Conservation (phyloP, 805 yeast genomes). For the Kuraishia capsulata region DNA sequence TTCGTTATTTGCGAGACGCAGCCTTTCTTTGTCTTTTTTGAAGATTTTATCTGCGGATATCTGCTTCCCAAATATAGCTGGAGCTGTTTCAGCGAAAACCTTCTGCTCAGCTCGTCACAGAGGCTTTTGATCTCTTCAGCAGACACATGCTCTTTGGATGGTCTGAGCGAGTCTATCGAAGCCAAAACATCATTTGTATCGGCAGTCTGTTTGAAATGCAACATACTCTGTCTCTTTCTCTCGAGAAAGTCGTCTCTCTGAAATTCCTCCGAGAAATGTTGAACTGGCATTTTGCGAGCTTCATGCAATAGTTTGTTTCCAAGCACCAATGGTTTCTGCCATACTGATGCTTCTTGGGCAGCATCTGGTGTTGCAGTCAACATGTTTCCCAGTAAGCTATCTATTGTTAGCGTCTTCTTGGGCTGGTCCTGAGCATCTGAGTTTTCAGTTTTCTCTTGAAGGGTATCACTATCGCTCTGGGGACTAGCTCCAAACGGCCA, state of each 20-base stretch:
- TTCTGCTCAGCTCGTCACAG: constrained; percentile 8
- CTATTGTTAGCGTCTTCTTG: neutral
- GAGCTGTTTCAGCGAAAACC: constrained; percentile 15
- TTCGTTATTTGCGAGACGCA: constrained; percentile 13
- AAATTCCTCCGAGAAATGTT: neutral
- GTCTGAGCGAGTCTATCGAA: constrained; percentile 19
- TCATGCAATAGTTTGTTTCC: neutral
- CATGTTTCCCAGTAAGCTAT: neutral
- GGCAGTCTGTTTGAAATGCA: constrained; percentile 17
- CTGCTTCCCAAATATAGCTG: constrained; percentile 8
- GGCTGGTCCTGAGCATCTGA: neutral
- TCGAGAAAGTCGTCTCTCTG: constrained; percentile 8
- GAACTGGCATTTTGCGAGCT: neutral
- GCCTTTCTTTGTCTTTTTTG: constrained; percentile 7
- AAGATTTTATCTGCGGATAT: neutral
- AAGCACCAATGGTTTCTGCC: neutral
- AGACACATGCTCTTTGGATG: constrained; percentile 12
- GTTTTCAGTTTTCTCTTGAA: constrained; percentile 6
- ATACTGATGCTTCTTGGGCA: too few species aligned
- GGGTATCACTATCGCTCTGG: neutral
- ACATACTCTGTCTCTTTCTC: constrained; percentile 16
- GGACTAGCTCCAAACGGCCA: too few species aligned
- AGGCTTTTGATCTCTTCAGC: constrained; percentile 12
- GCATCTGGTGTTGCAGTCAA: neutral
- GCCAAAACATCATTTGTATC: constrained; percentile 13